phyloP scores from a whole-genome alignment of 345 rosid species.

The Arabis hirsuta region DNA sequence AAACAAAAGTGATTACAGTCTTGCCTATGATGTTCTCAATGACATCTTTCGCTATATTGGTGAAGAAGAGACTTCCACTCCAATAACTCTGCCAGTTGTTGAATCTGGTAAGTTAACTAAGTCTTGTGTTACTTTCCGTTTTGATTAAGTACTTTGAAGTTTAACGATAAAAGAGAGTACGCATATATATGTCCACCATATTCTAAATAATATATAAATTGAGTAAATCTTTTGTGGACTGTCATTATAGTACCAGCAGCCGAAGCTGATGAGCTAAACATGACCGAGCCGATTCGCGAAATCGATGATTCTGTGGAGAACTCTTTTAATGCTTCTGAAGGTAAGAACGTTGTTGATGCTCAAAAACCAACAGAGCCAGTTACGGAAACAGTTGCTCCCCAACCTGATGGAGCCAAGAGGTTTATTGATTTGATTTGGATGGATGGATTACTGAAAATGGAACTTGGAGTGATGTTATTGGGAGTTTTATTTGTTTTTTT shows the following conservation, averaged over 20 bases:
- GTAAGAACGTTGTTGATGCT: constrained; percentile 18
- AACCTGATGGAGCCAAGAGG: constrained; percentile 70
- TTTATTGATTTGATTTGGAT: constrained; percentile 79
- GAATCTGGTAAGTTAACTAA: constrained; percentile 28
- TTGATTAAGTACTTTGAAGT: background rate
- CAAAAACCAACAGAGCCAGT: constrained; percentile 26
- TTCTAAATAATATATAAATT: background rate
- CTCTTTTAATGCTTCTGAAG: constrained; percentile 15
- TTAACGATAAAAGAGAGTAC: background rate
- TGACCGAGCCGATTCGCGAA: constrained; percentile 1
- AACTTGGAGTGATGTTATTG: too few relatives aligned
- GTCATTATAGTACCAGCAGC: constrained; percentile 11
- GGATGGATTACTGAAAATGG: background rate
- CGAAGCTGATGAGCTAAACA: constrained; percentile 17
- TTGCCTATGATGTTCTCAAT: constrained; percentile 27
- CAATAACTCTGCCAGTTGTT: constrained; percentile 16
- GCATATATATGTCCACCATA: background rate
- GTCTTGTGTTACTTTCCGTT: background rate
- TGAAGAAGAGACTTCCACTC: constrained; percentile 8
- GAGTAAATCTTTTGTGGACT: constrained; percentile 1
- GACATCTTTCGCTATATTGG: constrained; percentile 40
- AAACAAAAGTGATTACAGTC: background rate
- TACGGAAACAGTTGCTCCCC: constrained; percentile 45
- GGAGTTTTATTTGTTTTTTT: too few relatives aligned
- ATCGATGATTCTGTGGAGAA: constrained; percentile 15